Evolutionary conservation across 352 stramenopile species (phyloP), one percentile per base, ranked within the genome.

Genomic region (Thraustochytrium striatum): DNA sequence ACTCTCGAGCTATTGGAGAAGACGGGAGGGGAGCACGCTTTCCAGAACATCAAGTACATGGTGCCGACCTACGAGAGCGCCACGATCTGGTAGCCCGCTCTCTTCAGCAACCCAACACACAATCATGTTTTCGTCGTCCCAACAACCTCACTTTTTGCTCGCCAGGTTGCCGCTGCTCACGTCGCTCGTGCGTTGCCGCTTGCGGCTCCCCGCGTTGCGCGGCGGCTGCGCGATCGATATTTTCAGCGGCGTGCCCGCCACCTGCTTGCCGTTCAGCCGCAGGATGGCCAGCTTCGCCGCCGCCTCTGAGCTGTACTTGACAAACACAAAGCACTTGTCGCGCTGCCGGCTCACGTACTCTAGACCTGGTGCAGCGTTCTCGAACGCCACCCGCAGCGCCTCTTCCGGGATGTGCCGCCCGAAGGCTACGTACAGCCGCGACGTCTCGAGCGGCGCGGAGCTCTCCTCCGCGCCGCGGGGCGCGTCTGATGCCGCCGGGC

Each of bases 41-140:
- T 98, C 84, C 97, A 44, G n/a, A 98, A 98, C 87, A 98, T 98
- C 85, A 98, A 98, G 82, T 98, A 98, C 81, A 89, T 98, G 72
- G 86, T 98, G 30, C 95, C 95, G 1, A 96, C 94, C 0, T 98
- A 98, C 86, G 92, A 98, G 85, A 61, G 38, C 2, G 52, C 44
- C 13, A 32, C 16, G 35, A 75, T 72, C 21, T 44, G 47, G 47
- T 55, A 55, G 47, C 19, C 19, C 19, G n/a, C n/a, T 21, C 19
- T 21, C 19, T 16, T 21, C 47, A 55, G 47, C 19, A 21, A 55
- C 16, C n/a, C n/a, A 55, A 21, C 47, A 16, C 19, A 21, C 19
- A 62, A 62, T 62, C 25, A 62, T 2, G 21, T 69, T 28, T 47
- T 50, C 44, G 38, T 47, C 58, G 9, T 25, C 5, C 5, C 5